phyloP scores from a whole-genome alignment of 129 eudicot genomes.

The Smallanthus sonchifolius region DNA sequence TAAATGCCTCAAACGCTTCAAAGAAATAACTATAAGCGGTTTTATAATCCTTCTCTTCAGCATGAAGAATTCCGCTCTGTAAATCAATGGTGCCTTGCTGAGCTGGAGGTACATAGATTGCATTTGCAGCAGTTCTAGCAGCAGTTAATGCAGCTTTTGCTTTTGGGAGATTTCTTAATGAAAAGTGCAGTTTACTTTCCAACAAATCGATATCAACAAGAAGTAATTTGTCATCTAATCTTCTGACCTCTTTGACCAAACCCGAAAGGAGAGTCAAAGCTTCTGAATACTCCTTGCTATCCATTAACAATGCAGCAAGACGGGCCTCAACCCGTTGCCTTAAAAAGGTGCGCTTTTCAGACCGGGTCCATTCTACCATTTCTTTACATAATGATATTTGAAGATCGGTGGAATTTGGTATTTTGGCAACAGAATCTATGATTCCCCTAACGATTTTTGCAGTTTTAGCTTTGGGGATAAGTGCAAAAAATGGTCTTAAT shows the following conservation, averaged over 20 bases:
- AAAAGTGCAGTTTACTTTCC: constrained; percentile 63
- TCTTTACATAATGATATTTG: constrained; percentile 62
- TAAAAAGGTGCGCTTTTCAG: constrained; percentile 52
- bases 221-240: constrained; percentile 51
- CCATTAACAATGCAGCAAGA: constrained; percentile 47
- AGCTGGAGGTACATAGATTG: constrained; percentile 70
- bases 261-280: constrained; percentile 48
- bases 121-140: constrained; percentile 82
- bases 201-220: constrained; percentile 58
- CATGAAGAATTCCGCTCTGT: constrained; percentile 62
- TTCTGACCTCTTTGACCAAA: constrained; percentile 48
- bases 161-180: constrained; percentile 59
- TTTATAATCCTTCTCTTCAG: constrained; percentile 71
- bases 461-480: constrained; percentile 55
- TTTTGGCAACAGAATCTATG: constrained; percentile 56
- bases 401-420: constrained; percentile 52
- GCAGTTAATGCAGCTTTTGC: constrained; percentile 75
- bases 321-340: constrained; percentile 54
- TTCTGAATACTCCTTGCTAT: constrained; percentile 52
- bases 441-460: constrained; percentile 63
- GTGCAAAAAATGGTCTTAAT: constrained; percentile 51
- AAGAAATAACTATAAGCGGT: constrained; percentile 74
- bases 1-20: constrained; percentile 83
- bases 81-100: constrained; percentile 63
- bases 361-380: constrained; percentile 62